Conservation (phyloP, 2,329 filamentous ascomycete genomes). For the Aspergillus jensenii region DNA sequence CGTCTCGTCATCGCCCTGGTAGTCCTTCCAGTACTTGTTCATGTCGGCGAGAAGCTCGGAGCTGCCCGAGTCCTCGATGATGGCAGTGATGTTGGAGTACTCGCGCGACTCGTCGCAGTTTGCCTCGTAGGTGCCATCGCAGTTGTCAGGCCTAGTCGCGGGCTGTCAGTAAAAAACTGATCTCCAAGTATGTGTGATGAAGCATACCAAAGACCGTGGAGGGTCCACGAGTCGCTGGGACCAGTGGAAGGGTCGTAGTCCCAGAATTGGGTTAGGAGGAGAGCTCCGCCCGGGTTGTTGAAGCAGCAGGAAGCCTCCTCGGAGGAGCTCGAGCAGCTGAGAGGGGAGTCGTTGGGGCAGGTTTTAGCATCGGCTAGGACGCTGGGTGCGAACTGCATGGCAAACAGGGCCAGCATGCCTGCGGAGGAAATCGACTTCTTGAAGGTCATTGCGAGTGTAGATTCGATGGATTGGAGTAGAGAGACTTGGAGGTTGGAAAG, state of each 20-base stretch:
- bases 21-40: constrained; percentile 61
- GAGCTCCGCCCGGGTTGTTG: constrained; percentile 57
- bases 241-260: constrained; percentile 56
- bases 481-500: not conserved
- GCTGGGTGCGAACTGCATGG: constrained; percentile 20
- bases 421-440: constrained; percentile 15
- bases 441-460: constrained; percentile 18
- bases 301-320: constrained; percentile 56
- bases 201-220: constrained; percentile 56
- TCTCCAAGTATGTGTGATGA: not conserved
- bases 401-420: constrained; percentile 26
- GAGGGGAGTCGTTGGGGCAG: constrained; percentile 38
- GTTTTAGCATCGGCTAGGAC: constrained; percentile 25
- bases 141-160: constrained; percentile 47
- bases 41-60: constrained; percentile 56
- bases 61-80: constrained; percentile 52
- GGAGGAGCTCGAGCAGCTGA: constrained; percentile 58
- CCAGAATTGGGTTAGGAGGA: constrained; percentile 63
- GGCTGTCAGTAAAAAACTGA: not conserved
- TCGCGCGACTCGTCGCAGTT: constrained; percentile 56
- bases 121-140: constrained; percentile 58
- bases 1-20: constrained; percentile 53
- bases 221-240: constrained; percentile 57
- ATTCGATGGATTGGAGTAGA: not conserved
- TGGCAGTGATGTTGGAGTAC: constrained; percentile 58